Evolutionary conservation across 257 asterid species (phyloP).

Genomic region (Ocimum tenuiflorum): DNA sequence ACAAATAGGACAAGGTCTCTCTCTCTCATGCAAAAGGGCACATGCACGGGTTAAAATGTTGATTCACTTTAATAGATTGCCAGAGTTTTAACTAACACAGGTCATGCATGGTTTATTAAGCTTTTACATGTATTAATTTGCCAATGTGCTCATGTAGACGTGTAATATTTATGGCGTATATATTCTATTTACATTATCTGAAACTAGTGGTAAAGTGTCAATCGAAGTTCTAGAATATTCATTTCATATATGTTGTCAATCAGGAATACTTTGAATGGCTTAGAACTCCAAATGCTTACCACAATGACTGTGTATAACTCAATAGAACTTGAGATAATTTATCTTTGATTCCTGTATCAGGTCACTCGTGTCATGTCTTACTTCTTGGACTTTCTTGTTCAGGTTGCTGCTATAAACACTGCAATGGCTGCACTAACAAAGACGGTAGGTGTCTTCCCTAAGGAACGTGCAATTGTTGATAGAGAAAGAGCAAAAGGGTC

Average conservation of each 20-base stretch:
- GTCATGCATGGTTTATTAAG: background rate
- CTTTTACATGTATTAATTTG: background rate
- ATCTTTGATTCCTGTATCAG: background rate
- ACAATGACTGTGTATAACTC: background rate
- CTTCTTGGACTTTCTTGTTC: slow-evolving; percentile 14
- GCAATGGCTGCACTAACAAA: slow-evolving; percentile 99
- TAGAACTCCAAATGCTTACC: background rate
- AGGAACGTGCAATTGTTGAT: slow-evolving; percentile 94
- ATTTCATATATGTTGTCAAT: background rate
- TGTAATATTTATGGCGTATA: background rate
- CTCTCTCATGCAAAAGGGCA: too few species aligned
- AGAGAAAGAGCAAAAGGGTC: slow-evolving; percentile 90
- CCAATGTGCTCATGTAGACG: background rate
- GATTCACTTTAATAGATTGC: background rate
- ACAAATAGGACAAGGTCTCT: slow-evolving; percentile 6
- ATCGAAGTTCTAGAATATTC: background rate
- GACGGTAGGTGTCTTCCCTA: slow-evolving; percentile 94
- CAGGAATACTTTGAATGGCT: background rate
- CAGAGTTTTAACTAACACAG: background rate
- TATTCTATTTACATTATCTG: background rate
- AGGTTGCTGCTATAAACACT: slow-evolving; percentile 98
- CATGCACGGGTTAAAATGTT: background rate
- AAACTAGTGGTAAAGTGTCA: background rate
- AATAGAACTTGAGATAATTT: background rate
- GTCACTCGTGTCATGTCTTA: slow-evolving; percentile 14